These are phyloP conservation scores for Chamaecrista fasciculata DNA, from an alignment of 306 rosid species.

Conservation along the genomic window DNA sequence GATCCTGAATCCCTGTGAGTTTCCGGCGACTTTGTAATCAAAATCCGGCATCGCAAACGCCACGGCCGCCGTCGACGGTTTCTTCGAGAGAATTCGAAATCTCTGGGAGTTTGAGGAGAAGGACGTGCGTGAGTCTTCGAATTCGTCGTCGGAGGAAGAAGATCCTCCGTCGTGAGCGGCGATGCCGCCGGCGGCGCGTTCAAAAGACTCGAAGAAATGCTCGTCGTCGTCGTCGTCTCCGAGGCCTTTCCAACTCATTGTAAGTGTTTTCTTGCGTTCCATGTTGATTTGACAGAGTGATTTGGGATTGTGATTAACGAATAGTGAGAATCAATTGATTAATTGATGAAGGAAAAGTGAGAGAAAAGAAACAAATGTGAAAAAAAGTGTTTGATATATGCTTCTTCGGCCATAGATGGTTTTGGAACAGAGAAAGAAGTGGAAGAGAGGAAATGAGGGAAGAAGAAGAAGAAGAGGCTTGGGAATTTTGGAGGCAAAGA, in stretches of 20 bases:
- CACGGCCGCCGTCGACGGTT: background rate
- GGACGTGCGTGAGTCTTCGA: slow-evolving; percentile 55
- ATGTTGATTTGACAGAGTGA: too few species aligned
- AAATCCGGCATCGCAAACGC: background rate
- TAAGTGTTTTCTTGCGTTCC: slow-evolving; percentile 41
- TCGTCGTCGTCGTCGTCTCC: slow-evolving; percentile 48
- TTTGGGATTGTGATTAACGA: too few species aligned
- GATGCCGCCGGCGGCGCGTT: slow-evolving; percentile 49
- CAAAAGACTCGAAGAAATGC: slow-evolving; percentile 53
- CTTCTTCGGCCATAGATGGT: background rate
- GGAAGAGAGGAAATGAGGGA: slow-evolving; percentile 50
- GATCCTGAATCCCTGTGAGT: background rate
- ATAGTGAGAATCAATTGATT: too few species aligned
- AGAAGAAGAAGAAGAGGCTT: slow-evolving; percentile 34
- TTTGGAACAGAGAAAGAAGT: slow-evolving; percentile 27
- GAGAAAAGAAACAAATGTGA: background rate
- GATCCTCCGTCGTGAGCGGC: slow-evolving; percentile 33
- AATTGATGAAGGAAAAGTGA: background rate
- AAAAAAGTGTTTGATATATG: background rate
- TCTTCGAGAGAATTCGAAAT: too few species aligned
- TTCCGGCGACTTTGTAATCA: slow-evolving; percentile 31
- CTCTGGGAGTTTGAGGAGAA: slow-evolving; percentile 39
- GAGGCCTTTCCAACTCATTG: slow-evolving; percentile 49
- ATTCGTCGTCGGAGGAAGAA: slow-evolving; percentile 47
- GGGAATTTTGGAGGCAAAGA: slow-evolving; percentile 43